Percentiles rank a stretch among this genome's conserved stretches.
phyloP scores from a whole-genome alignment of 2,329 filamentous ascomycete species.

The Trichoderma sp. region DNA sequence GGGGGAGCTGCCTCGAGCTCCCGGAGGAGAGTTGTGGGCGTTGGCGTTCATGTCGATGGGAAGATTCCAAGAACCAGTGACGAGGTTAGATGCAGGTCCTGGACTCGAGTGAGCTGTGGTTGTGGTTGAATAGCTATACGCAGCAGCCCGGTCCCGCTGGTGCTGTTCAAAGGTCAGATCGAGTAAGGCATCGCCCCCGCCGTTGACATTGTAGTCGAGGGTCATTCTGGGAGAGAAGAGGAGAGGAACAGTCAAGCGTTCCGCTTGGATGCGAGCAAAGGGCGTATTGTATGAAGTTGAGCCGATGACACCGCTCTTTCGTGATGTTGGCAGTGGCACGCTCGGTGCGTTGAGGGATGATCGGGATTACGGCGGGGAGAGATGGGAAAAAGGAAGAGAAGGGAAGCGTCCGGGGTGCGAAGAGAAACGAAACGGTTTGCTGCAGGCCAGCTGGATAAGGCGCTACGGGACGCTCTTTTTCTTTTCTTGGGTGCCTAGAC shows the following conservation, averaged over 20 bases:
- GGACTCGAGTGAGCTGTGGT: conserved; percentile 33
- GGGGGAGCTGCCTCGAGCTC: conserved; percentile 49
- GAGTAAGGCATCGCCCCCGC: conserved; percentile 57
- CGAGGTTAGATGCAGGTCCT: conserved; percentile 34
- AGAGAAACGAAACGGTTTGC: conserved; percentile 21
- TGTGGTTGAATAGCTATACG: conserved; percentile 30
- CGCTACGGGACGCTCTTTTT: background rate
- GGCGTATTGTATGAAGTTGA: conserved; percentile 38
- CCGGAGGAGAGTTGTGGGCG: conserved; percentile 36
- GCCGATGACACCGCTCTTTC: conserved; percentile 47
- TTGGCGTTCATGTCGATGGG: conserved; percentile 52
- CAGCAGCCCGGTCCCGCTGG: conserved; percentile 53
- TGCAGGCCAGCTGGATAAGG: conserved; percentile 19
- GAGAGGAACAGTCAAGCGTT: conserved; percentile 31
- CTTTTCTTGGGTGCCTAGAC: conserved; percentile 4
- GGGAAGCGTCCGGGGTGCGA: conserved; percentile 12
- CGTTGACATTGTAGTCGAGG: conserved; percentile 59
- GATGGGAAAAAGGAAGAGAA: conserved; percentile 24
- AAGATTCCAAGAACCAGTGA: conserved; percentile 48
- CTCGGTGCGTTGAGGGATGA: conserved; percentile 17
- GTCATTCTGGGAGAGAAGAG: conserved; percentile 45
- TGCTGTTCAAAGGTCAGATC: conserved; percentile 60
- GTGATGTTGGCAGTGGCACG: conserved; percentile 30
- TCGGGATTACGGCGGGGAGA: conserved; percentile 21
- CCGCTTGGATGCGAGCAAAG: conserved; percentile 31